A percentile compares a stretch with the other conserved stretches of the same genome.
phyloP scores from a whole-genome alignment of 257 asterid species.

The Craterostigma plantagineum region DNA sequence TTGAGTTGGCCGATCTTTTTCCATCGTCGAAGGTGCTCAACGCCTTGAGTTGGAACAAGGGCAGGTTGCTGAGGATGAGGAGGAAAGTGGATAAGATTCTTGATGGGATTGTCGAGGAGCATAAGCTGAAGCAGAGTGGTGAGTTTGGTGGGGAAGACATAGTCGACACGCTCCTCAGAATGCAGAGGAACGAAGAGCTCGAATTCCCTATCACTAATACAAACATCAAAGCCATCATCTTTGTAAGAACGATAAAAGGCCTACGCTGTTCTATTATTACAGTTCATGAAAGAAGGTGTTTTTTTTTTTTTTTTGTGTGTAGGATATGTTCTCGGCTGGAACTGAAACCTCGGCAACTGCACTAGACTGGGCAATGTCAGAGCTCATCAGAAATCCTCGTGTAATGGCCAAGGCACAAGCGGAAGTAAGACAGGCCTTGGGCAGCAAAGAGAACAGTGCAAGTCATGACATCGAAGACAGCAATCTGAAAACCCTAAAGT shows the following conservation, averaged over 20 bases:
- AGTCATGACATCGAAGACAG: neutral
- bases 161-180: neutral
- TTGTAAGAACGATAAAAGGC: too few species aligned
- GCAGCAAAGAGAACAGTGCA: neutral
- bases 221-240: neutral
- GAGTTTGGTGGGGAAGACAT: constrained; percentile 3
- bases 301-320: neutral
- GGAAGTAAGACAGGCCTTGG: neutral
- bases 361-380: neutral
- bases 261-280: too few species aligned
- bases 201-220: neutral
- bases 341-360: neutral
- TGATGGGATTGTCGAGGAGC: neutral
- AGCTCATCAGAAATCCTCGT: neutral
- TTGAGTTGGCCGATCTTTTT: neutral
- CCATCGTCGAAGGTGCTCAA: constrained; percentile 1
- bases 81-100: neutral
- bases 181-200: neutral
- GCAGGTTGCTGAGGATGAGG: neutral
- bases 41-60: neutral
- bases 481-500: neutral
- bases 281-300: neutral
- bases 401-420: constrained; percentile 4
- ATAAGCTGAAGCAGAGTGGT: neutral
- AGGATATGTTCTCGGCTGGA: constrained; percentile 1